Evolutionary conservation across 768 basidiomycete genomes (phyloP), one percentile per base, ranked within the genome.

Genomic region (Lactifluus rugatus): DNA sequence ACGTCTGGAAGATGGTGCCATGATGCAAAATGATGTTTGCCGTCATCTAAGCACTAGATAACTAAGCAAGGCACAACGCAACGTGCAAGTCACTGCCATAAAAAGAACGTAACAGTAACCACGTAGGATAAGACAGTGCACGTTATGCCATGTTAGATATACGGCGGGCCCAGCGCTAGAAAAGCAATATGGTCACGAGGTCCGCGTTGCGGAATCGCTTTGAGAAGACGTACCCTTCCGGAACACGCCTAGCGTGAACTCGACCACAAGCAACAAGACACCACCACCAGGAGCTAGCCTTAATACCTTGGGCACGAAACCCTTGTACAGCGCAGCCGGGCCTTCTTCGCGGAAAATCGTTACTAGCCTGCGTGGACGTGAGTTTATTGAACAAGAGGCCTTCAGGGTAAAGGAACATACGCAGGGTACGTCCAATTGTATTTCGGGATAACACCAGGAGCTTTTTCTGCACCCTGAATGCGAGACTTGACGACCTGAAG

Each of bases 401-500:
- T 42, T 34, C 32, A 11, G 61, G 11, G 39, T 7, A 21, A 2
- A 17, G 32, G 63, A 26, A 54, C 28, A 54, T 64, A 81, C 59
- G 90, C 88, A 16, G 94, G 93, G 74, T 94, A 93, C 54, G 94
- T 86, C 94, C 94, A 96, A 72, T 88, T 89, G 73, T 94, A 93
- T 67, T 93, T 94, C 19, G 88, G 87, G 1, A 71, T 71, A n/a
- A 83, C 82, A 16, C 90, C 58, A 10, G 58, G 58, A 37, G 9
- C 66, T 62, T 77, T 81, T 42, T 75, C 74, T 19, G 81, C 72
- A 45, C 88, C 84, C 73, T 99, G 96, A 39, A 98, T 93, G 47
- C 95, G 87, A 16, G 93, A 93, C 73, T 98, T 97, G 60, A 96
- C 89, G 62, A 98, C 93, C 87, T 95, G 63, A 19, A 56, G 34